Percentiles rank a stretch among this genome's conserved stretches.
Conservation (phyloP, 2,329 filamentous ascomycete species). For the Fusarium ambrosium region DNA sequence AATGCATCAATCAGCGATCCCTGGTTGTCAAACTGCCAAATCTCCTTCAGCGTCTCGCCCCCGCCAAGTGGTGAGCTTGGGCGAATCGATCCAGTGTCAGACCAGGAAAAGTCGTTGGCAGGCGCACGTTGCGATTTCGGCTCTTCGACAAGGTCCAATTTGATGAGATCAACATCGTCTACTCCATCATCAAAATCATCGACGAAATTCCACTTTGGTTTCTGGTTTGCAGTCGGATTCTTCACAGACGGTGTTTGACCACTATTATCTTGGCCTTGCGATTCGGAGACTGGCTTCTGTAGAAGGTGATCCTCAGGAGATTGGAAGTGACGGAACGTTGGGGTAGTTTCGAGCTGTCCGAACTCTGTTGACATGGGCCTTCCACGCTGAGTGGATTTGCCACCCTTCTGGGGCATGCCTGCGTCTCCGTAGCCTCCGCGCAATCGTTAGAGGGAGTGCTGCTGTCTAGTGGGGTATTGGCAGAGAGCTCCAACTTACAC, state of each 20-base stretch:
- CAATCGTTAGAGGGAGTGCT: conserved; percentile 12
- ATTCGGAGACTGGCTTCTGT: not conserved
- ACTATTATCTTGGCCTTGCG: not conserved
- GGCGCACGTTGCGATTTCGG: not conserved
- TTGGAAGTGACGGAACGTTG: conserved; percentile 46
- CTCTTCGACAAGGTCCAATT: conserved; percentile 17
- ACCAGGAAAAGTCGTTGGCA: conserved; percentile 45
- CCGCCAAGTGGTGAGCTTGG: conserved; percentile 48
- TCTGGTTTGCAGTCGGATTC: not conserved
- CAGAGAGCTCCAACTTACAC: conserved; percentile 12
- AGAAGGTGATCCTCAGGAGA: conserved; percentile 17
- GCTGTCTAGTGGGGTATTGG: conserved; percentile 5
- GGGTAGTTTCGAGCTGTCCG: conserved; percentile 52
- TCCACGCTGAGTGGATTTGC: conserved; percentile 28
- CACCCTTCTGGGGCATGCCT: conserved; percentile 35
- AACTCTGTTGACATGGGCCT: conserved; percentile 40
- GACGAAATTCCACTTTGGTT: not conserved
- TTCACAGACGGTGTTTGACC: not conserved
- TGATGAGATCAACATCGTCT: conserved; percentile 43
- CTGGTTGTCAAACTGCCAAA: conserved; percentile 45
- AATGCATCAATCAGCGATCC: conserved; percentile 39
- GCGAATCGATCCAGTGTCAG: conserved; percentile 47
- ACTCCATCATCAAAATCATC: conserved; percentile 43
- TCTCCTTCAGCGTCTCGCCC: conserved; percentile 19
- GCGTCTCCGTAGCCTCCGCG: not conserved